Evolutionary conservation across 2,329 filamentous ascomycete genomes (phyloP).

Genomic region (Tothia fuscella): DNA sequence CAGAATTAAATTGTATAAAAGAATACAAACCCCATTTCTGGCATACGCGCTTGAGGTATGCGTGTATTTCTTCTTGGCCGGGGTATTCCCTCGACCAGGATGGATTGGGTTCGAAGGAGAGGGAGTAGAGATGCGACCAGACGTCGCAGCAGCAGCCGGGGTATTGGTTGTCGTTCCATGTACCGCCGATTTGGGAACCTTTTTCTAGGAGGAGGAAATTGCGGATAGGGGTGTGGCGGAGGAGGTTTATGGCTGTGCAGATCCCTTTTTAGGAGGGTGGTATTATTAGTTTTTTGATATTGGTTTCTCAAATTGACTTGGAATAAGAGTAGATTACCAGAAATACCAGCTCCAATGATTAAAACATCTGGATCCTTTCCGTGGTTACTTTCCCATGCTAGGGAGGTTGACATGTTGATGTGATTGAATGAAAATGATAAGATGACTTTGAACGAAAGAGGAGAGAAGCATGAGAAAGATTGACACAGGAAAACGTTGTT

Average conservation of each 20-base stretch:
- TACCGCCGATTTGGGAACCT: slow-evolving; percentile 40
- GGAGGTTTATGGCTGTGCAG: slow-evolving; percentile 45
- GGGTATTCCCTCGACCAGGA: slow-evolving; percentile 47
- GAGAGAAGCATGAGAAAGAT: too few species aligned
- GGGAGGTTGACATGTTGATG: neutral
- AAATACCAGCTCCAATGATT: slow-evolving; percentile 45
- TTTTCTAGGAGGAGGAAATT: slow-evolving; percentile 49
- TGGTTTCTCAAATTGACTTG: too few species aligned
- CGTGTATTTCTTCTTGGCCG: slow-evolving; percentile 46
- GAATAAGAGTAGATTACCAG: slow-evolving; percentile 24
- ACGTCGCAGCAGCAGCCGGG: slow-evolving; percentile 43
- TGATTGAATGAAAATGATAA: too few species aligned
- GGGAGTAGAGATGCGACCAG: slow-evolving; percentile 39
- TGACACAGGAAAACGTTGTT: too few species aligned
- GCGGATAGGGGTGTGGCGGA: slow-evolving; percentile 38
- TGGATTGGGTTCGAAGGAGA: slow-evolving; percentile 48
- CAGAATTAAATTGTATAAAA: slow-evolving; percentile 46
- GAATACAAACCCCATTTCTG: slow-evolving; percentile 43
- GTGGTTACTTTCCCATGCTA: neutral
- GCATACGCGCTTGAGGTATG: slow-evolving; percentile 41
- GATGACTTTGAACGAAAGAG: too few species aligned
- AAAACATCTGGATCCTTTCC: neutral
- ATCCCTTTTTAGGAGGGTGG: slow-evolving; percentile 32
- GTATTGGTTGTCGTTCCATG: slow-evolving; percentile 34
- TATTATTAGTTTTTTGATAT: neutral